Conservation (phyloP, 148 eudicot species). For the Gaultheria prostrata region DNA sequence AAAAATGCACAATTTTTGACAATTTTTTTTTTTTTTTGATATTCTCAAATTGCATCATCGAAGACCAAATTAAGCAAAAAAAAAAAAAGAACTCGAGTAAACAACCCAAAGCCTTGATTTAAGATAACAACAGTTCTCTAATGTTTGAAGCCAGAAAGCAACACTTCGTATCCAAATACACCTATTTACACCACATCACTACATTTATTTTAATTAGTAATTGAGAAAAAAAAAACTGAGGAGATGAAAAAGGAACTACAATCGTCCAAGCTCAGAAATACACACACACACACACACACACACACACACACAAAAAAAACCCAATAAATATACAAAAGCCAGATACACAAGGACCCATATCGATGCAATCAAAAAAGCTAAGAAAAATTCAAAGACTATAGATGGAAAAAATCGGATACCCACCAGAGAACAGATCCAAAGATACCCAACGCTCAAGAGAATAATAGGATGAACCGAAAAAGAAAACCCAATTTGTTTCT, state of each 20-base stretch:
- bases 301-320: neutral
- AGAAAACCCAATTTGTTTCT: neutral
- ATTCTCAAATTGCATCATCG: neutral
- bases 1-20: neutral
- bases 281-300: too few species aligned
- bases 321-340: neutral
- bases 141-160: neutral
- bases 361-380: constrained; percentile 19
- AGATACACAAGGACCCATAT: neutral
- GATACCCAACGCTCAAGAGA: neutral
- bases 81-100: neutral
- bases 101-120: constrained; percentile 11
- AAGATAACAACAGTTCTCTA: neutral
- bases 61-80: neutral
- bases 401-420: constrained; percentile 2
- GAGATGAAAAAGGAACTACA: neutral
- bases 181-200: neutral
- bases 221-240: neutral
- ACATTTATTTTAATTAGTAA: neutral
- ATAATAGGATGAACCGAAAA: neutral
- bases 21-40: neutral
- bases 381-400: neutral
- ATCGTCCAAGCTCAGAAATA: neutral
- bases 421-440: constrained; percentile 16
- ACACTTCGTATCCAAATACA: neutral